Percentiles rank a stretch among this genome's conserved stretches.
phyloP scores from a whole-genome alignment of 129 eudicot genomes.

The Tanacetum coccineum region DNA sequence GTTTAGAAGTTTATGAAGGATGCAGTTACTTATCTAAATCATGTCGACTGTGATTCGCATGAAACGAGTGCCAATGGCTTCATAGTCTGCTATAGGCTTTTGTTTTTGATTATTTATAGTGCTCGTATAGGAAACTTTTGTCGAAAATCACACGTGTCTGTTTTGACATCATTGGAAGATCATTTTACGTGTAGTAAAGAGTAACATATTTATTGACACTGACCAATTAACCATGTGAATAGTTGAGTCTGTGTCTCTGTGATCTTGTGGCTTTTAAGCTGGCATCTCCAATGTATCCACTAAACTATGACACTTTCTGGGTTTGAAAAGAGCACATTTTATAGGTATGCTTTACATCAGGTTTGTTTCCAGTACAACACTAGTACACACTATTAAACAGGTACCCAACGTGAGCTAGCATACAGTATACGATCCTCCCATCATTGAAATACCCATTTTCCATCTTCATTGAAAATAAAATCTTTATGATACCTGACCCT shows the following conservation, averaged over 20 bases:
- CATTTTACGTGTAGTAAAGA: not conserved
- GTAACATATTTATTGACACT: not conserved
- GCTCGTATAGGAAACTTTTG: not conserved
- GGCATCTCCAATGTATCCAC: no score
- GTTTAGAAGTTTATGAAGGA: slow-evolving; percentile 73
- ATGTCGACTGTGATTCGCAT: slow-evolving; percentile 33
- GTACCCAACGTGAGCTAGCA: no score
- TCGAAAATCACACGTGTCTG: not conserved
- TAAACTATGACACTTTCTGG: no score
- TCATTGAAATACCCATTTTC: no score
- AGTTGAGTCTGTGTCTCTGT: not conserved
- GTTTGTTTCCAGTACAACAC: no score
- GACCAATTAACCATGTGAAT: not conserved
- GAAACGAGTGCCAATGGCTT: not conserved
- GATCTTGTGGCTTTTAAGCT: not conserved
- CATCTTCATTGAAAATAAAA: no score
- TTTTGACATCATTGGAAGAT: not conserved
- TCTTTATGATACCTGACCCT: no score
- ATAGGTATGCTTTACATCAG: no score
- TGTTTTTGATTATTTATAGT: not conserved
- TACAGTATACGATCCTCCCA: no score
- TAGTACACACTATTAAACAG: no score
- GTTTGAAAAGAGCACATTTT: no score
- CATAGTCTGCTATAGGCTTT: not conserved
- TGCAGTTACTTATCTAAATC: slow-evolving; percentile 58